These are phyloP conservation scores for Aspergillus neotritici DNA, from an alignment of 2,329 filamentous ascomycete species.

Conservation along the genomic window DNA sequence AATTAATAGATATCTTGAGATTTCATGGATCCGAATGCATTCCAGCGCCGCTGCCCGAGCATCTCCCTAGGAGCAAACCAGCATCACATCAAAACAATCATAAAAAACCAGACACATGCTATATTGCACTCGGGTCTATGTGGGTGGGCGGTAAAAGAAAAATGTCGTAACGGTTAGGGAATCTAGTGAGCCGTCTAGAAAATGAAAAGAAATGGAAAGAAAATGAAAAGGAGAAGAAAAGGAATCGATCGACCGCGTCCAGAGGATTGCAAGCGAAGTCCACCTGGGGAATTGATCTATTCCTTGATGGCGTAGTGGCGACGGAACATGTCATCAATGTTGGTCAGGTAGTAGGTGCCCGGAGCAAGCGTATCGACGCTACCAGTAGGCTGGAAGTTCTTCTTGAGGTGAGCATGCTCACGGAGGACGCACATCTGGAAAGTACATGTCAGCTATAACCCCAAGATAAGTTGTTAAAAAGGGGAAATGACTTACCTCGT, in stretches of 20 bases:
- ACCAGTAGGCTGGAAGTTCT: conserved; percentile 67
- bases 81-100: conserved; percentile 5
- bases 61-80: conserved; percentile 10
- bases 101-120: conserved; percentile 3
- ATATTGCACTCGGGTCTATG: conserved; percentile 18
- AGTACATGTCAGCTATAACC: conserved; percentile 22
- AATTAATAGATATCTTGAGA: conserved; percentile 3
- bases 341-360: conserved; percentile 72
- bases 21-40: conserved; percentile 11
- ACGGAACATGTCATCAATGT: conserved; percentile 82
- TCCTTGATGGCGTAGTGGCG: conserved; percentile 71
- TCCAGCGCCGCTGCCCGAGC: conserved; percentile 11
- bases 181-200: conserved; percentile 31
- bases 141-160: conserved; percentile 15
- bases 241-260: conserved; percentile 19
- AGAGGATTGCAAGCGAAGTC: conserved; percentile 19
- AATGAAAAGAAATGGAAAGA: too few relatives aligned
- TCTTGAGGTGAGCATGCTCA: conserved; percentile 77
- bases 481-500: conserved; percentile 53
- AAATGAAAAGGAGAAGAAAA: too few relatives aligned
- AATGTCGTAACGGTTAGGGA: conserved; percentile 27
- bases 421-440: conserved; percentile 69
- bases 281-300: conserved; percentile 39
- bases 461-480: conserved; percentile 1
- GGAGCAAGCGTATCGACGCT: conserved; percentile 59